Evolutionary conservation across 495 filamentous ascomycete genomes (phyloP), one percentile per base, ranked within the genome.

Genomic region (Penicillium ucsense): DNA sequence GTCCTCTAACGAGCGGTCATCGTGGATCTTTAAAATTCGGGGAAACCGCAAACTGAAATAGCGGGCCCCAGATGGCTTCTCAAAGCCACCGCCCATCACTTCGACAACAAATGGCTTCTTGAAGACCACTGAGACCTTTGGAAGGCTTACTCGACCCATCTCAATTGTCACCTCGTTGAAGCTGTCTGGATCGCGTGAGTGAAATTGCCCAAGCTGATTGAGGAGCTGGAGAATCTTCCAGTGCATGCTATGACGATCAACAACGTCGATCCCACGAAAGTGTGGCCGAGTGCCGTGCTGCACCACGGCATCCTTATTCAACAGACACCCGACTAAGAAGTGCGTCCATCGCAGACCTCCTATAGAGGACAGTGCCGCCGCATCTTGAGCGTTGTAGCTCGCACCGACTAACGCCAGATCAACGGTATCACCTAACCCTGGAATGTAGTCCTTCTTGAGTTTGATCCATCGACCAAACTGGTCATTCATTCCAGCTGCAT

Each of bases 361-460:
- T 4, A 72, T 51, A n/a, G 75, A 39, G 60, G 72, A 44, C 6
- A 70, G 29, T 28, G 60, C 43, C 5, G 56, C 66, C 3, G 73
- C 80, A 53, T 81, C 80, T 40, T 67, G 71, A 8, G 79, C 64
- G 50, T 84, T 77, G 50, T 83, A 87, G 2, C 75, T 74, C 5
- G 76, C 88, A 4, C 86, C 89, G 32, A 94, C 65, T 5, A 91
- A 73, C 2, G 84, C 80, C 52, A 95, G 84, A 60, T 94, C 89
- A 2, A 84, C 80, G 36, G 86, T 83, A 53, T 94, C 88, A 2
- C 88, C 89, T 53, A 89, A 74, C 5, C 80, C 78, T 12, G 70
- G 71, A n/a, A 95, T 84, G 49, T 94, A 95, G 53, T 94, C 88
- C 52, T 90, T 94, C 61, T 95, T 95, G 30, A 95, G 59, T 64